Evolutionary conservation across 2,329 filamentous ascomycete genomes (phyloP).

Genomic region (Furcasterigmium furcatum): DNA sequence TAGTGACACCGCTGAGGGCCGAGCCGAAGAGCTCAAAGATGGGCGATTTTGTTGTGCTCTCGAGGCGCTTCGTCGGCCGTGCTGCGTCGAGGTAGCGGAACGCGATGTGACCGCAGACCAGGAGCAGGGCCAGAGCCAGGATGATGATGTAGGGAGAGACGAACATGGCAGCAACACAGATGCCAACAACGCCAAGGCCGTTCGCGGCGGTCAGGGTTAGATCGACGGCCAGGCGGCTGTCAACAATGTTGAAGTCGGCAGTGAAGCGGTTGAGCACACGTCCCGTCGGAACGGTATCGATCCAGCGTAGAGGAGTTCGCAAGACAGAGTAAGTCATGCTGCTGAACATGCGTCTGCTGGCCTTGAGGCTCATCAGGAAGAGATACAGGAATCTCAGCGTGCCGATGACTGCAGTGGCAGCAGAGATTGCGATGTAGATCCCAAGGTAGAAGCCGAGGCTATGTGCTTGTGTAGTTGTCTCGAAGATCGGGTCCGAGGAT

Average conservation of each 20-base stretch:
- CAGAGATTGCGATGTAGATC: constrained; percentile 62
- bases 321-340: constrained; percentile 65
- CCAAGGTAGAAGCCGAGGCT: constrained; percentile 61
- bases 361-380: constrained; percentile 62
- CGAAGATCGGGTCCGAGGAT: neutral
- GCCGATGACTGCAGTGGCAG: constrained; percentile 53
- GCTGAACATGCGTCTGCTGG: constrained; percentile 66
- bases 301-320: constrained; percentile 71
- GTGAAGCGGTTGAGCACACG: constrained; percentile 77
- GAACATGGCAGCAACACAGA: constrained; percentile 64
- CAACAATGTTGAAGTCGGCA: constrained; percentile 71
- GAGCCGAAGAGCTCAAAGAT: constrained; percentile 79
- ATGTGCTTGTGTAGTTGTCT: constrained; percentile 20
- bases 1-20: constrained; percentile 67
- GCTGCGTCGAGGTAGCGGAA: constrained; percentile 65
- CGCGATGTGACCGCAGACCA: constrained; percentile 55
- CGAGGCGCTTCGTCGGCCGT: constrained; percentile 72
- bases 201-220: constrained; percentile 58
- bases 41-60: constrained; percentile 73
- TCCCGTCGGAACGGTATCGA: constrained; percentile 76
- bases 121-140: constrained; percentile 55
- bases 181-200: constrained; percentile 59
- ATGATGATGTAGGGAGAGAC: constrained; percentile 66
- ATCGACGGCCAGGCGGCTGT: constrained; percentile 63
- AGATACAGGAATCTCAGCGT: constrained; percentile 62